Conservation (phyloP, 2,329 filamentous ascomycete genomes). For the Rosellinia necatrix region DNA sequence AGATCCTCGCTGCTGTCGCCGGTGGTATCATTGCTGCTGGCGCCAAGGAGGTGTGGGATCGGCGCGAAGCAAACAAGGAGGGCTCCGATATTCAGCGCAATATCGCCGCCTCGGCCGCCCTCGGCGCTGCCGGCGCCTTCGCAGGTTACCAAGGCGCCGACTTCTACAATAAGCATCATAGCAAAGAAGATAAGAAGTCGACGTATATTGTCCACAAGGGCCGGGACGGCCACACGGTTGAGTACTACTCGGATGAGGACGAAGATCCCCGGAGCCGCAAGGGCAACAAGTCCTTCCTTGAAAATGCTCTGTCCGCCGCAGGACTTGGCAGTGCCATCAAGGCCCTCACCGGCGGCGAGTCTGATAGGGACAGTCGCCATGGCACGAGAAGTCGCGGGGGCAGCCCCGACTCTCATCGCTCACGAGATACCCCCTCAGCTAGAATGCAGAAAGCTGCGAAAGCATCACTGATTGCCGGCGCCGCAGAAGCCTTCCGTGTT, state of each 20-base stretch:
- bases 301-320: conserved; percentile 65
- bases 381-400: conserved; percentile 45
- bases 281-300: conserved; percentile 67
- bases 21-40: conserved; percentile 68
- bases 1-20: conserved; percentile 68
- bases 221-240: conserved; percentile 55
- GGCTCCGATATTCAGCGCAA: conserved; percentile 59
- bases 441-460: conserved; percentile 87
- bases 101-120: conserved; percentile 61
- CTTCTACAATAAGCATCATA: conserved; percentile 63
- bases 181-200: conserved; percentile 59
- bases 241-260: conserved; percentile 64
- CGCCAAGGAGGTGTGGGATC: conserved; percentile 69
- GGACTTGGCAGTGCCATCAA: conserved; percentile 66
- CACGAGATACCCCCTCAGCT: conserved; percentile 50
- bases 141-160: conserved; percentile 68
- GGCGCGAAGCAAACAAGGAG: conserved; percentile 60
- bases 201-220: conserved; percentile 58
- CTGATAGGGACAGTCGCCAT: conserved; percentile 48
- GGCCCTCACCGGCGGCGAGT: conserved; percentile 57
- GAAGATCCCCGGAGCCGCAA: conserved; percentile 59
- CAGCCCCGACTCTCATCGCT: conserved; percentile 56
- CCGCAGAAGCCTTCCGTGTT: conserved; percentile 88
- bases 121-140: conserved; percentile 67
- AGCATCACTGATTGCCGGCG: conserved; percentile 86